Percentiles rank a stretch among this genome's conserved stretches.
Conservation (phyloP, 176 grass and related monocot species). For the Zoysia pacifica region DNA sequence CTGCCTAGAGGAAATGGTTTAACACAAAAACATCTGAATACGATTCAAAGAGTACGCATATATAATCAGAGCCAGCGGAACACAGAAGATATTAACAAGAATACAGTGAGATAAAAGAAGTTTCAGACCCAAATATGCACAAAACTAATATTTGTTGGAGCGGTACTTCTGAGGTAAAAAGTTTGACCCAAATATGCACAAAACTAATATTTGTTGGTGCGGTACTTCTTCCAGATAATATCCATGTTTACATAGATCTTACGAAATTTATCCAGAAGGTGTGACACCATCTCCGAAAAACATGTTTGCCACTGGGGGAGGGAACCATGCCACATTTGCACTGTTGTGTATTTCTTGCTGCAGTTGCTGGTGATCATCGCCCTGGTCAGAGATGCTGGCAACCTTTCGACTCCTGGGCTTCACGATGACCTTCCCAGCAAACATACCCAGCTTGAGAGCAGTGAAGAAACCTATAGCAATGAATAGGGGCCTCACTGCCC, state of each 20-base stretch:
- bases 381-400: slow-evolving; percentile 38
- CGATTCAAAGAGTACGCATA: background rate
- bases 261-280: slow-evolving; percentile 46
- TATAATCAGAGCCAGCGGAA: background rate
- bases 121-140: slow-evolving; percentile 46
- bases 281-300: slow-evolving; percentile 57
- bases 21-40: background rate
- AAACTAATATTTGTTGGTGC: background rate
- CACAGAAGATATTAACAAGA: slow-evolving; percentile 15
- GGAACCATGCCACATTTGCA: slow-evolving; percentile 46
- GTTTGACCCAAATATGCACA: slow-evolving; percentile 46
- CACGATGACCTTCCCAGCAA: slow-evolving; percentile 52
- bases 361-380: slow-evolving; percentile 37
- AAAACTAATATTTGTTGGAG: background rate
- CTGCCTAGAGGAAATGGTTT: background rate
- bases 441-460: slow-evolving; percentile 65
- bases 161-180: background rate
- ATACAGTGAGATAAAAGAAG: background rate
- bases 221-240: background rate
- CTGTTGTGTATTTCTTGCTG: slow-evolving; percentile 38
- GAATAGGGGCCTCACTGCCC: slow-evolving; percentile 82
- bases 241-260: background rate
- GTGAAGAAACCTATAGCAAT: slow-evolving; percentile 77
- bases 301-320: slow-evolving; percentile 72
- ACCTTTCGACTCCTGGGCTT: slow-evolving; percentile 63